Base-by-base conservation (phyloP, 176 grass and related monocot species). In the Carex littledalei region DNA sequence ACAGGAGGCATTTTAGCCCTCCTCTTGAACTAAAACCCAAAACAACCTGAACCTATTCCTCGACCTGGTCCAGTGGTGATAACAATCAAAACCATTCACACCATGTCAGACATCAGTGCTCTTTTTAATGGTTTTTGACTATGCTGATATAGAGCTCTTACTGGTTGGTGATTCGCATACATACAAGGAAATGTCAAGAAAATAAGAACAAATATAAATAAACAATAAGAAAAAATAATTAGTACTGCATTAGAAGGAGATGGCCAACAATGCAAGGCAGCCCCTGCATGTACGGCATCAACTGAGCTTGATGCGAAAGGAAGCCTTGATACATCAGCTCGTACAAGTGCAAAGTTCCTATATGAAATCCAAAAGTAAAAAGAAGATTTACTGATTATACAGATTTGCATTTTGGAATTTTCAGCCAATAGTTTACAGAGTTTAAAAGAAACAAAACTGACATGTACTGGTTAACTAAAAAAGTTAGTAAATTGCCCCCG, bases 241-340 rank as follows among this genome's bases (percentile, higher is more conserved):
- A 17, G 3, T 91, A 98, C 95, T 72, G 95, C 95, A 87, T 94
- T 94, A 43, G 92, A 94, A 88, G 92, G 95, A 84, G 91, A 98
- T 49, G 95, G 93, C 95, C 95, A 98, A 78, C 95, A 98, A 87
- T 98, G 95, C 68, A 98, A 85, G 57, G 95, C 95, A 39, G 95
- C 95, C 84, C 95, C 95, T 69, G 95, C 95, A 81, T 98, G 95
- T 81, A 98, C 81, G 15, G 92, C 95, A 80, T 94, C 92, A 85
- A 98, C 53, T 65, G 92, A 94, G 91, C 88, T 85, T 37, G 95
- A 94, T 34, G 86, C 85, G n/a, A 98, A 98, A 72, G 95, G 95
- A 84, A 98, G 92, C 83, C 95, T 93, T 4, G 92, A 94, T 87
- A 98, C 89, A 86, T 98, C 95, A 21, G 95, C 95, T 84, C 95